Evolutionary conservation across 495 filamentous ascomycete genomes (phyloP).

Genomic region (Thermothielavioides terrestris): DNA sequence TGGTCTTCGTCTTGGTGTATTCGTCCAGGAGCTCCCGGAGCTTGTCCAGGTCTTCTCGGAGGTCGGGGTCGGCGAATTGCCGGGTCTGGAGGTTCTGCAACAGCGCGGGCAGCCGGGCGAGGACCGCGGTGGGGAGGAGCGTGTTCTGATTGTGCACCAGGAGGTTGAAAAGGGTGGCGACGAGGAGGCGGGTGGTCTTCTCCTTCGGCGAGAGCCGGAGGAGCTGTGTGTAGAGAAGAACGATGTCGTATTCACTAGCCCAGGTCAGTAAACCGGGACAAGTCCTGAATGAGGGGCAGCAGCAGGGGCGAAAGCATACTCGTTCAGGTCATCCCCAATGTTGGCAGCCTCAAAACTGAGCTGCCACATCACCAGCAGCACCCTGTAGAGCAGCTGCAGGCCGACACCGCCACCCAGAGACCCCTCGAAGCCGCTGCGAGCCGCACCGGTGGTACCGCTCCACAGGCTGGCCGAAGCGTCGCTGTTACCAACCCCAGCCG

Average conservation of each 20-base stretch:
- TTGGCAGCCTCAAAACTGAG: slow-evolving; percentile 80
- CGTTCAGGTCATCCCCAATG: slow-evolving; percentile 78
- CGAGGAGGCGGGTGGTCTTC: slow-evolving; percentile 87
- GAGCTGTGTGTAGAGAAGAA: slow-evolving; percentile 82
- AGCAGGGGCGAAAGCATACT: slow-evolving; percentile 43
- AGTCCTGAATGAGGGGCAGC: neutral
- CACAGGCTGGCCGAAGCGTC: slow-evolving; percentile 58
- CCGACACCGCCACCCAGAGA: slow-evolving; percentile 74
- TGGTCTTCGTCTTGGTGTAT: slow-evolving; percentile 93
- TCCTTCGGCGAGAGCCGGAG: slow-evolving; percentile 91
- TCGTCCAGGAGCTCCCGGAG: slow-evolving; percentile 78
- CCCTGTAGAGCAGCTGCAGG: slow-evolving; percentile 88
- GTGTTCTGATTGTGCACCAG: slow-evolving; percentile 64
- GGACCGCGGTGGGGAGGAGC: slow-evolving; percentile 71
- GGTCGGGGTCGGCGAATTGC: slow-evolving; percentile 80
- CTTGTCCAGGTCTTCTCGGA: slow-evolving; percentile 72
- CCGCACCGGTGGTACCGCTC: slow-evolving; percentile 52
- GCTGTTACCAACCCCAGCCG: slow-evolving; percentile 58
- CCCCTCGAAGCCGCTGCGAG: slow-evolving; percentile 49
- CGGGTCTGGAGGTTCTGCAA: slow-evolving; percentile 72
- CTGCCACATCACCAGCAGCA: slow-evolving; percentile 90
- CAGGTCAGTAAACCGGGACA: no score
- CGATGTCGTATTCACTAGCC: slow-evolving; percentile 83
- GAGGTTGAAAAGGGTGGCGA: slow-evolving; percentile 84
- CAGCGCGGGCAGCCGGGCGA: slow-evolving; percentile 72